phyloP scores from a whole-genome alignment of 345 rosid genomes.

The Populus nigra region DNA sequence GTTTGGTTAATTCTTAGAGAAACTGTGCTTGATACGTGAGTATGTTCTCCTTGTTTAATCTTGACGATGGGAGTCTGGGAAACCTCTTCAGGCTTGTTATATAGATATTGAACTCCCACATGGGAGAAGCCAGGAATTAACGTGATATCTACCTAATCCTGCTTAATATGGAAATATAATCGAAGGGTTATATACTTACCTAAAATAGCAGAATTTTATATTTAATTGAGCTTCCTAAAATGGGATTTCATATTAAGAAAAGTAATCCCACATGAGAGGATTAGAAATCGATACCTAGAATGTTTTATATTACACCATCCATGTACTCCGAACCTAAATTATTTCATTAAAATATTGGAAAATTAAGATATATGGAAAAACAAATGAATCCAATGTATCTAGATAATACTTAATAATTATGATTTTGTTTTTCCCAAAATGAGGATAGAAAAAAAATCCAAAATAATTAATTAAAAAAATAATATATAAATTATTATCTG shows the following conservation, averaged over 20 bases:
- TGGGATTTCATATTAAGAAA: not conserved
- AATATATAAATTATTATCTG: too few relatives aligned
- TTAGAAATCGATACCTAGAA: too few relatives aligned
- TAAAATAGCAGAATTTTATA: not conserved
- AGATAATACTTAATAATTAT: too few relatives aligned
- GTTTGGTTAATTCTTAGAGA: not conserved
- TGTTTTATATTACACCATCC: too few relatives aligned
- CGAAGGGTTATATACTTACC: not conserved
- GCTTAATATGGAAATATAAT: not conserved
- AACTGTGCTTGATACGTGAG: not conserved
- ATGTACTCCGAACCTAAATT: too few relatives aligned
- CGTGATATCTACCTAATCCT: not conserved
- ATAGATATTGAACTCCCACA: not conserved
- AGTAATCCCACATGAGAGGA: too few relatives aligned
- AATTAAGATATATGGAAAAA: too few relatives aligned
- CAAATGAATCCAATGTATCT: too few relatives aligned
- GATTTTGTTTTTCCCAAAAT: too few relatives aligned
- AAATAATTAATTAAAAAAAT: too few relatives aligned
- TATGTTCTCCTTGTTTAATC: not conserved
- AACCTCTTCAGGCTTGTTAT: not conserved
- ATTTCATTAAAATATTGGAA: too few relatives aligned
- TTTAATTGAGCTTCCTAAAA: not conserved
- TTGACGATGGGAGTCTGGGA: not conserved
- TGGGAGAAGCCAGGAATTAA: not conserved
- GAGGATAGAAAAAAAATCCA: too few relatives aligned